Base-by-base conservation (phyloP, 441 rosid genomes). In the Eruca vesicaria region DNA sequence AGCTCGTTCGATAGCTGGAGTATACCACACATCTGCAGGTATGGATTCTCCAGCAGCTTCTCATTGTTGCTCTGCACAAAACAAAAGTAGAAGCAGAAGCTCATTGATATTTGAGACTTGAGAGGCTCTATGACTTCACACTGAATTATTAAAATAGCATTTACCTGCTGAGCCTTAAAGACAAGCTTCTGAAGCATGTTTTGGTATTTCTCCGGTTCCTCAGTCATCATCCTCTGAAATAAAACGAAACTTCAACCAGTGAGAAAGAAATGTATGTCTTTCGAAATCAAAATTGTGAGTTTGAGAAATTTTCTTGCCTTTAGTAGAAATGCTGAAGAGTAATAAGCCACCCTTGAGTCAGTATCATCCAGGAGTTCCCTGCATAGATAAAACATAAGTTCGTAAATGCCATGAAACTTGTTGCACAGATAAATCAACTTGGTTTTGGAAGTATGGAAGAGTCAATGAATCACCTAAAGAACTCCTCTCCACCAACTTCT, bases 191-290 rank as follows among this genome's bases (percentile, higher is more conserved):
- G 98, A 71, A 96, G 93, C 98, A 89, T 88, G 83, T 86, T 88
- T 72, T 96, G 97, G 87, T 96, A 96, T 76, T 89, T 92, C 64
- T 94, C 98, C 62, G 98, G 98, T 61, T 87, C 87, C 82, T 90
- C 97, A 16, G 96, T 92, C 99, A 94, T 96, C 99, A 94, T 96
- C 84, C 98, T 89, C 99, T 96, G 90, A 79, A 81, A 79, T 52
- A 68, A 28, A 68, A n/a, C 14, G 68, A 61, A 74, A 20, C 9
- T 74, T 59, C 10, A 75, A 65, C 45, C 15, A 18, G 69, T 82
- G 52, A 83, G 80, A 62, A 72, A 53, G 78, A 73, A 2, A 32
- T 20, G 23, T 38, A 57, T 3, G 61, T 23, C 63, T 59, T 62
- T 68, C 35, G 70, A 66, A 38, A 66, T 58, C 38, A 65, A 77